These are phyloP conservation scores for Chrysoporthe cubensis DNA, from an alignment of 2,329 filamentous ascomycete genomes.

Conservation along the genomic window DNA sequence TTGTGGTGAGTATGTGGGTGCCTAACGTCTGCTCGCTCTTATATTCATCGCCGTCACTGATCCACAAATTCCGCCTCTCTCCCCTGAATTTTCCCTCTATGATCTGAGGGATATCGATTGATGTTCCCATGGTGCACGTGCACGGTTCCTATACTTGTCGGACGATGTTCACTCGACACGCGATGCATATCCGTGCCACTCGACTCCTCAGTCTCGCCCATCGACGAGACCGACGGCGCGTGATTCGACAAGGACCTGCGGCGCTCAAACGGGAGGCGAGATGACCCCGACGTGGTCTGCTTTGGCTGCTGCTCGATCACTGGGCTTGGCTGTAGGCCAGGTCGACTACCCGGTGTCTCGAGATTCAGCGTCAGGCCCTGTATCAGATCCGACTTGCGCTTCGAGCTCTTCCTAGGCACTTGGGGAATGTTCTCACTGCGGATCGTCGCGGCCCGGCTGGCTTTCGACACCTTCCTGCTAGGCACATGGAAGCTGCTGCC, in stretches of 20 bases:
- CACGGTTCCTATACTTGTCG: conserved; percentile 61
- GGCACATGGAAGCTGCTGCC: conserved; percentile 66
- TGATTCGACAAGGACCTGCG: conserved; percentile 54
- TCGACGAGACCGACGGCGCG: conserved; percentile 55
- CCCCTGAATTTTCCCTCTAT: conserved; percentile 52
- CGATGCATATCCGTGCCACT: conserved; percentile 34
- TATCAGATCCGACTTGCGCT: conserved; percentile 55
- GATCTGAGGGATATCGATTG: conserved; percentile 55
- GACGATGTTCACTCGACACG: conserved; percentile 46
- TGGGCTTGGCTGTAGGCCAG: conserved; percentile 29
- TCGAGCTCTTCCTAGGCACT: conserved; percentile 75
- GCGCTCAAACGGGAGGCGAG: conserved; percentile 61
- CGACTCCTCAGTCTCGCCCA: conserved; percentile 50
- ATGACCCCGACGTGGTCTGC: conserved; percentile 35
- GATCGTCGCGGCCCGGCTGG: conserved; percentile 47
- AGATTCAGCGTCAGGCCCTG: conserved; percentile 34
- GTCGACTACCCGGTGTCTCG: conserved; percentile 43
- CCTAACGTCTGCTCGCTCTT: not conserved
- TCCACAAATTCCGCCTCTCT: conserved; percentile 62
- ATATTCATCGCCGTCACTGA: conserved; percentile 9
- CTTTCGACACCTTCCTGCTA: conserved; percentile 64
- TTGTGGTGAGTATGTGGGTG: not conserved
- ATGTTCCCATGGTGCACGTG: conserved; percentile 63
- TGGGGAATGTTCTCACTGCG: conserved; percentile 48
- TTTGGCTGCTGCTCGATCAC: conserved; percentile 19